These are phyloP conservation scores for Talaromyces sp. DNA, from an alignment of 2,329 filamentous ascomycete species.

Conservation along the genomic window DNA sequence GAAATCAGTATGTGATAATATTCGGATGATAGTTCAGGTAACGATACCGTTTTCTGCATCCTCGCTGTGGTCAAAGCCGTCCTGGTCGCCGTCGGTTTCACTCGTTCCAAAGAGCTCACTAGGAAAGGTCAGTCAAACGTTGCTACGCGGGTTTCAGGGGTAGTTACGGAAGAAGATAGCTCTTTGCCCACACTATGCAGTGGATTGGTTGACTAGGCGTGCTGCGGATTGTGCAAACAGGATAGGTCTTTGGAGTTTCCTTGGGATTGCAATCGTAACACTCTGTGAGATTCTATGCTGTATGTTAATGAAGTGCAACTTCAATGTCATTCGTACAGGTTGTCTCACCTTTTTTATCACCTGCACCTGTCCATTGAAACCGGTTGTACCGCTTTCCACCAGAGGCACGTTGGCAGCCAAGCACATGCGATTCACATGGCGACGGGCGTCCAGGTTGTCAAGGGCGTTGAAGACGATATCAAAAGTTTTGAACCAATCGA, in stretches of 20 bases:
- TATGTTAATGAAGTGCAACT: not conserved
- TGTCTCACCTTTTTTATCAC: conserved; percentile 71
- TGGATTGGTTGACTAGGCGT: conserved; percentile 96
- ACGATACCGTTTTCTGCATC: conserved; percentile 69
- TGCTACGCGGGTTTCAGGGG: not conserved
- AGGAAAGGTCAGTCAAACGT: not conserved
- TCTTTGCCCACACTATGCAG: conserved; percentile 98
- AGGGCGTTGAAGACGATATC: conserved; percentile 91
- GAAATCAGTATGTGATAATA: conserved; percentile 15
- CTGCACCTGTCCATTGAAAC: conserved; percentile 96
- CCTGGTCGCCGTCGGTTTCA: conserved; percentile 71
- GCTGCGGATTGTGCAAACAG: conserved; percentile 94
- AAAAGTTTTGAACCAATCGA: conserved; percentile 82
- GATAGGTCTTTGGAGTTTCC: conserved; percentile 84
- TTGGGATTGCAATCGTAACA: conserved; percentile 96
- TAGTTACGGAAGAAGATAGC: conserved; percentile 73
- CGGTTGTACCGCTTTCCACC: conserved; percentile 94
- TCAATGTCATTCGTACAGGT: not conserved
- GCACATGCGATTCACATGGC: conserved; percentile 98
- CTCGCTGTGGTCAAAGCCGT: conserved; percentile 65
- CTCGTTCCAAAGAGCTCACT: conserved; percentile 85
- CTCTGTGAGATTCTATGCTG: conserved; percentile 56
- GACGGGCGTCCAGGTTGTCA: conserved; percentile 87
- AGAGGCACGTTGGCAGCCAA: conserved; percentile 83
- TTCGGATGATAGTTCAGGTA: not conserved